Percentiles rank a stretch among this genome's conserved stretches.
phyloP scores from a whole-genome alignment of 176 grass and related monocot genomes.

The Stipa capillata region DNA sequence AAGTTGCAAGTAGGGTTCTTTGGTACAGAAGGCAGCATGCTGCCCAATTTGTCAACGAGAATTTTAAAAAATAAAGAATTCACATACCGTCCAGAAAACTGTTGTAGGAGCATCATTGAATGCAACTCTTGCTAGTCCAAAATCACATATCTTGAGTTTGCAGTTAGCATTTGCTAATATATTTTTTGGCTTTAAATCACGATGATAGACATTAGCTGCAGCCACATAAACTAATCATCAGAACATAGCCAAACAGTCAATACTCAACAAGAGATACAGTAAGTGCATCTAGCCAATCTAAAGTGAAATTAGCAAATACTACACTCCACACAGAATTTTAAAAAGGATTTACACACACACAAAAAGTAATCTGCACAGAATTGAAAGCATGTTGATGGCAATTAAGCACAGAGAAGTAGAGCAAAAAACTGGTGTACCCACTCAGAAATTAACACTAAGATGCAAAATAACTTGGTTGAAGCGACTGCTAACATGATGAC shows the following conservation, averaged over 20 bases:
- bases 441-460: neutral
- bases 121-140: conserved; percentile 89
- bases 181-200: conserved; percentile 97
- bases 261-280: neutral
- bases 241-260: neutral
- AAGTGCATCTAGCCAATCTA: neutral
- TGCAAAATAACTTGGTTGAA: neutral
- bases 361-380: no score
- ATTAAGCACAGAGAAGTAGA: no score
- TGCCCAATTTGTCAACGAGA: neutral
- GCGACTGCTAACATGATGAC: neutral
- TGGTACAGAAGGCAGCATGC: neutral
- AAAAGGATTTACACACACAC: no score
- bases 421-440: neutral
- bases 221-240: conserved; percentile 13
- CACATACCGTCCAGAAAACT: conserved; percentile 82
- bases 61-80: neutral
- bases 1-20: neutral
- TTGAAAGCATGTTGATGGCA: neutral
- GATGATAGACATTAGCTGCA: conserved; percentile 99
- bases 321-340: neutral
- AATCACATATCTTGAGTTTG: conserved; percentile 92
- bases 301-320: neutral
- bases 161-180: conserved; percentile 97
- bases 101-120: conserved; percentile 69